These are phyloP conservation scores for Quercus ilex DNA, from an alignment of 306 rosid species.

Conservation along the genomic window DNA sequence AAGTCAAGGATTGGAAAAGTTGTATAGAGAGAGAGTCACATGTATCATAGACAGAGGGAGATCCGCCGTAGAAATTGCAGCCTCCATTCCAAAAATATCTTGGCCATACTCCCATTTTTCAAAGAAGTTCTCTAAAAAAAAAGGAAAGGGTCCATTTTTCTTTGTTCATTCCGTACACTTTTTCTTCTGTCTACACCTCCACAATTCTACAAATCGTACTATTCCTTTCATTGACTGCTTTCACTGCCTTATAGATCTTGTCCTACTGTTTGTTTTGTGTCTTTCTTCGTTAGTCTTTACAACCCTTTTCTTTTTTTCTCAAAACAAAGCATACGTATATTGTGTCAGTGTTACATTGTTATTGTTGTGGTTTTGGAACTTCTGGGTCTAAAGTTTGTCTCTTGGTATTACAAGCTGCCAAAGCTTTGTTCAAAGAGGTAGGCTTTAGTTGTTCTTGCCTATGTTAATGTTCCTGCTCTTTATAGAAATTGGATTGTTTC, in stretches of 20 bases:
- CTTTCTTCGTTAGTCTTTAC: too few relatives aligned
- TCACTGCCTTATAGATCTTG: slow-evolving; percentile 18
- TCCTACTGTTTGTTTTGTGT: neutral
- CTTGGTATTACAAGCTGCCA: neutral
- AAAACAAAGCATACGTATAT: neutral
- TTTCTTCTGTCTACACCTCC: too few relatives aligned
- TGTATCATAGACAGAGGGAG: neutral
- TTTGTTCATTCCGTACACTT: too few relatives aligned
- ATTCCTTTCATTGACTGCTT: neutral
- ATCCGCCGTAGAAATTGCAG: slow-evolving; percentile 38
- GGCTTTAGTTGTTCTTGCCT: neutral
- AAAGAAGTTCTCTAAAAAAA: too few relatives aligned
- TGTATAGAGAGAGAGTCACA: too few relatives aligned
- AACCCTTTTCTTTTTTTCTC: neutral
- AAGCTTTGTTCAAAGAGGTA: neutral
- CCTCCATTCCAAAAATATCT: slow-evolving; percentile 4
- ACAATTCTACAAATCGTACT: slow-evolving; percentile 5
- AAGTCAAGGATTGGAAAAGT: too few relatives aligned
- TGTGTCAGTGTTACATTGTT: neutral
- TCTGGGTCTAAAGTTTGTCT: neutral
- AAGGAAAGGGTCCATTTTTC: too few relatives aligned
- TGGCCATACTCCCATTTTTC: too few relatives aligned
- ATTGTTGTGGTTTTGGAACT: neutral
- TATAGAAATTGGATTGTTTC: neutral
- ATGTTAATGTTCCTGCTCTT: neutral